Conservation (phyloP, 371 early-diverging fungal genomes). For the Mortierella sp. region DNA sequence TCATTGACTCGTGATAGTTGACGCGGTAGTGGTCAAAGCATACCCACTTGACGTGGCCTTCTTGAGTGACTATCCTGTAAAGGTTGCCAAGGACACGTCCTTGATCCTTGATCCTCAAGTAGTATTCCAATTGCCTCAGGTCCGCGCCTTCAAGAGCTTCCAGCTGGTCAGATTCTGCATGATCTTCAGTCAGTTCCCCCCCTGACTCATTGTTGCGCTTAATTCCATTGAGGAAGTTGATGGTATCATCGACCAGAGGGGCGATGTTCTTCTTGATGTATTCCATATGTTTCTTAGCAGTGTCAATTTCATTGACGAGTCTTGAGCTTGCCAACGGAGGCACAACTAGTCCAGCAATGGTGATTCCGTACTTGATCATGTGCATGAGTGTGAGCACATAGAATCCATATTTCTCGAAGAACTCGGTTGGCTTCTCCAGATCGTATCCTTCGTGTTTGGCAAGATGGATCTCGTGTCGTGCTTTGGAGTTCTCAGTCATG, state of each 20-base stretch:
- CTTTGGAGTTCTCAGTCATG: background rate
- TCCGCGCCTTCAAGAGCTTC: slow-evolving; percentile 2
- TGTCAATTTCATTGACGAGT: background rate
- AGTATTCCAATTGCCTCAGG: background rate
- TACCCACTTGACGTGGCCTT: slow-evolving; percentile 12
- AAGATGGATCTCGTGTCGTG: slow-evolving; percentile 18
- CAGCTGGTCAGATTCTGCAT: background rate
- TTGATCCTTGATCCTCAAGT: too few species aligned
- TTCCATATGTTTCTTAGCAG: background rate
- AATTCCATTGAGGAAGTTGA: background rate
- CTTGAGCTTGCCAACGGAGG: background rate
- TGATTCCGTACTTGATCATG: background rate
- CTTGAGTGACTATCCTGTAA: background rate
- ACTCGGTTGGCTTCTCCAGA: slow-evolving; percentile 2
- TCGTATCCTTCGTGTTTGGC: slow-evolving; percentile 13
- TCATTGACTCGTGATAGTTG: too few species aligned
- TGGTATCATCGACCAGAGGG: background rate
- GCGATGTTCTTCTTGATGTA: background rate
- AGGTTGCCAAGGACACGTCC: background rate
- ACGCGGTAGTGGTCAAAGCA: background rate
- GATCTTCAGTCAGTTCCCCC: too few species aligned
- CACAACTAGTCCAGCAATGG: slow-evolving; percentile 4
- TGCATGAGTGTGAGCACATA: background rate
- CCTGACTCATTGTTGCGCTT: too few species aligned
- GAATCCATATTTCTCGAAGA: background rate